phyloP scores from a whole-genome alignment of 164 flowering plant genomes.

The Euptelea pleiosperma region DNA sequence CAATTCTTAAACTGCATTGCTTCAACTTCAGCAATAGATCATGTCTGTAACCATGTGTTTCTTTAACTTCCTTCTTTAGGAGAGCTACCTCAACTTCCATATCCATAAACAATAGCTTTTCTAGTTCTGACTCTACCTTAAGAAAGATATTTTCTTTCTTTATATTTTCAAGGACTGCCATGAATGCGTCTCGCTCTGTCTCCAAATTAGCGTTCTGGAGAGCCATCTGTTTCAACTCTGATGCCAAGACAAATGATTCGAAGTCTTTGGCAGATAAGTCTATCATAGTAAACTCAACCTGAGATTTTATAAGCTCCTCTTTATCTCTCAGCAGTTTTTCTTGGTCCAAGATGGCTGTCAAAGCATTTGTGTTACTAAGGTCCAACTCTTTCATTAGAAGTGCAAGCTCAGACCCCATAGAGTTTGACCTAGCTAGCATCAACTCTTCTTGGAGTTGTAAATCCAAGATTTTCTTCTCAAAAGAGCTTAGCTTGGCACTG shows the following conservation, averaged over 20 bases:
- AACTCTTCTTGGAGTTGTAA: slow-evolving; percentile 76
- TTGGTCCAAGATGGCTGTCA: slow-evolving; percentile 44
- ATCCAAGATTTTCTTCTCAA: slow-evolving; percentile 63
- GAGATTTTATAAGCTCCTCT: slow-evolving; percentile 37
- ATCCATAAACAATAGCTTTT: slow-evolving; percentile 33
- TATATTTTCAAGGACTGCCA: slow-evolving; percentile 34
- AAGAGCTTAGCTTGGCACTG: slow-evolving; percentile 42
- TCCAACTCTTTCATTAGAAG: slow-evolving; percentile 67
- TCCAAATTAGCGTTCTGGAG: slow-evolving; percentile 29
- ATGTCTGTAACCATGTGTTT: slow-evolving; percentile 20
- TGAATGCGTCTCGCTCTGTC: slow-evolving; percentile 17
- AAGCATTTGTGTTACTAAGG: slow-evolving; percentile 32
- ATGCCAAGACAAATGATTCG: slow-evolving; percentile 48
- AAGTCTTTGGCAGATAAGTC: slow-evolving; percentile 51
- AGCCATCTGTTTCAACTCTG: slow-evolving; percentile 45
- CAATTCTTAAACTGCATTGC: slow-evolving; percentile 20
- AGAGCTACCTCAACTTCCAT: slow-evolving; percentile 31
- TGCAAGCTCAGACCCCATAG: slow-evolving; percentile 70
- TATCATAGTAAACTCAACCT: slow-evolving; percentile 37
- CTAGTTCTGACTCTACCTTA: slow-evolving; percentile 40
- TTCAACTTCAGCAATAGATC: slow-evolving; percentile 28
- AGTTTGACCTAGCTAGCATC: slow-evolving; percentile 73
- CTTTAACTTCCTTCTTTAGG: slow-evolving; percentile 31
- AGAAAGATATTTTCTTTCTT: slow-evolving; percentile 42
- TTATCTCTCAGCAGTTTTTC: slow-evolving; percentile 47